These are phyloP conservation scores for Trametes meyenii DNA, from an alignment of 768 basidiomycete genomes.

Conservation along the genomic window DNA sequence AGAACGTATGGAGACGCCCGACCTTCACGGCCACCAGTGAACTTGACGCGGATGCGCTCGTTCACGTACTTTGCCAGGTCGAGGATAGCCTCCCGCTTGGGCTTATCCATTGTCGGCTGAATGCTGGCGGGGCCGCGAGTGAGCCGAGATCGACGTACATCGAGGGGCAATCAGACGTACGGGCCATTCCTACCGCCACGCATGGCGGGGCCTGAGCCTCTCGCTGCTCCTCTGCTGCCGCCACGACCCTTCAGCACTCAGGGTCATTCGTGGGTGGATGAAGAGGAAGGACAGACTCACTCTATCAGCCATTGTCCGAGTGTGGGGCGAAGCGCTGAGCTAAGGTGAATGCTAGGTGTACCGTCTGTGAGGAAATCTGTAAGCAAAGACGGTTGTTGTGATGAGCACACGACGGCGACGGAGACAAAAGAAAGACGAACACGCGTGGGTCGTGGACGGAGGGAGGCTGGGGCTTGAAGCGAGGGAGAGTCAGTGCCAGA, in stretches of 20 bases:
- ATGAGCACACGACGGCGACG: neutral
- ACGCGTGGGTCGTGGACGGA: neutral
- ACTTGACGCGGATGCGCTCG: constrained; percentile 91
- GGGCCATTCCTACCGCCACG: constrained; percentile 44
- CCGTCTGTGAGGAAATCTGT: neutral
- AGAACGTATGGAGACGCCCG: neutral
- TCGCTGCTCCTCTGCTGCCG: constrained; percentile 48
- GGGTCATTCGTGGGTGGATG: constrained; percentile 20
- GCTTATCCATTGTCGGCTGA: constrained; percentile 65
- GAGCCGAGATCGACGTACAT: constrained; percentile 33
- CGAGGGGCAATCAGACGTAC: constrained; percentile 11
- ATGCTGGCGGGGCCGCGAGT: constrained; percentile 40
- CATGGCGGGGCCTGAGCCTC: constrained; percentile 43
- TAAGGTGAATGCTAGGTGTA: neutral
- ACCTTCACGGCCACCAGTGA: constrained; percentile 98
- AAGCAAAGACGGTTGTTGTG: neutral
- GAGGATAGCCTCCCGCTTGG: constrained; percentile 91
- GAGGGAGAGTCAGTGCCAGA: neutral
- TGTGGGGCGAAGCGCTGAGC: neutral
- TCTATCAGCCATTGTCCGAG: constrained; percentile 56
- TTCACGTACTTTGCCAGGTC: constrained; percentile 95
- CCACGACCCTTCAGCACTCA: constrained; percentile 57
- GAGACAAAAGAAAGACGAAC: constrained; percentile 4
- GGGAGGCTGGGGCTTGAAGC: neutral
- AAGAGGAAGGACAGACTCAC: constrained; percentile 41